Base-by-base conservation (phyloP, 805 yeast genomes). In the Pichia scutulata region DNA sequence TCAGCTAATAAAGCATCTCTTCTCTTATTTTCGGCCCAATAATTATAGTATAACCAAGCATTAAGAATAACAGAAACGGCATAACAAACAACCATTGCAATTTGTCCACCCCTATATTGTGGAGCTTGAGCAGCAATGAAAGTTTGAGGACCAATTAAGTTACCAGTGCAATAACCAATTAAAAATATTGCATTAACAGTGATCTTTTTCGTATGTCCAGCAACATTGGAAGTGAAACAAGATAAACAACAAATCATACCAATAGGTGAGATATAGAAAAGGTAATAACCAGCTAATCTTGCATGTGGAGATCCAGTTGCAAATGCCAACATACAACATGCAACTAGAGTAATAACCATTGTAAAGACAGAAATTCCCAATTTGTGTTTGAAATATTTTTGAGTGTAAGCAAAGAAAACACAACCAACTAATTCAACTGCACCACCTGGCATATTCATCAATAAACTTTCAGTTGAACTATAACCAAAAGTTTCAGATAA, bases 161-260 rank as follows among this genome's bases (percentile, higher is more conserved):
- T 81, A 16, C 88, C 86, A 43, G 79, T 76, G 40, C 86, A 80
- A 61, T 82, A 86, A 6, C 80, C 84, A 52, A 84, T 73, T 64
- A 85, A 72, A 44, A 75, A 75, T 36, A 81, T 63, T 7, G 84
- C 82, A 48, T 79, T 77, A 25, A 79, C 73, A 6, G 80, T 73
- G 56, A 81, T 72, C 57, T 84, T 81, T 65, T 86, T 86, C n/a
- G 90, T 84, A 54, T 80, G 77, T 13, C 93, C 93, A 1, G 89
- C 81, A 36, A 82, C 75, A 62, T 85, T 78, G 4, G 78, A 68
- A 67, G 53, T 72, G 58, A 59, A 65, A 36, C 64, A 60, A 1
- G 72, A 65, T 52, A 49, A 69, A 55, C 59, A 52, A 43, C 65
- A 60, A 49, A 61, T 58, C 57, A 62, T 60, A 30, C 62, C 61